Conservation (phyloP, 2,329 filamentous ascomycete genomes). For the Penicillium sp. region DNA sequence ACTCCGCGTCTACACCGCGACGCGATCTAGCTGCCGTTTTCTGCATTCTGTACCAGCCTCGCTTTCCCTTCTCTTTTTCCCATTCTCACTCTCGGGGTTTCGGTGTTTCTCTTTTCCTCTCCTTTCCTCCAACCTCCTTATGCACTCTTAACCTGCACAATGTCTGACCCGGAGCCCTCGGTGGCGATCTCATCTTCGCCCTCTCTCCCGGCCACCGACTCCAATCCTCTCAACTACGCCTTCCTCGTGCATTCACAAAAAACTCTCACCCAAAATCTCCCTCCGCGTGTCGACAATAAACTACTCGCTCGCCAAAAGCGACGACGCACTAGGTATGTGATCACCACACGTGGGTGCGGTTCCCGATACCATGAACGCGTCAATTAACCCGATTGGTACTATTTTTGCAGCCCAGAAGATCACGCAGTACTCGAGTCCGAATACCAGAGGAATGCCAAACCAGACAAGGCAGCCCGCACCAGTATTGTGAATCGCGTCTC, state of each 20-base stretch:
- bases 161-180: conserved; percentile 40
- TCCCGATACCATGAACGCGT: conserved; percentile 17
- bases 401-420: conserved; percentile 72
- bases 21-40: conserved; percentile 30
- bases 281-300: conserved; percentile 62
- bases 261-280: conserved; percentile 57
- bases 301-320: conserved; percentile 62
- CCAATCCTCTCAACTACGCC: conserved; percentile 48
- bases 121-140: conserved; percentile 9
- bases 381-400: conserved; percentile 14
- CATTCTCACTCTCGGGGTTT: conserved; percentile 9
- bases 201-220: conserved; percentile 34
- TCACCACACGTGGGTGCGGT: not conserved
- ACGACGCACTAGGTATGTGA: conserved; percentile 60
- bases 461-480: conserved; percentile 83
- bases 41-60: conserved; percentile 26
- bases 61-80: conserved; percentile 5
- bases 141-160: conserved; percentile 26
- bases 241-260: conserved; percentile 64
- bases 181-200: conserved; percentile 37
- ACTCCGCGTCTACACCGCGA: conserved; percentile 39
- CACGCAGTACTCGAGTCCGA: conserved; percentile 85
- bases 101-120: conserved; percentile 10
- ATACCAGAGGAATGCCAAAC: conserved; percentile 82
- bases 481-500: conserved; percentile 83